Conservation (phyloP, 306 rosid genomes). For the Vigna reflexopilosa region DNA sequence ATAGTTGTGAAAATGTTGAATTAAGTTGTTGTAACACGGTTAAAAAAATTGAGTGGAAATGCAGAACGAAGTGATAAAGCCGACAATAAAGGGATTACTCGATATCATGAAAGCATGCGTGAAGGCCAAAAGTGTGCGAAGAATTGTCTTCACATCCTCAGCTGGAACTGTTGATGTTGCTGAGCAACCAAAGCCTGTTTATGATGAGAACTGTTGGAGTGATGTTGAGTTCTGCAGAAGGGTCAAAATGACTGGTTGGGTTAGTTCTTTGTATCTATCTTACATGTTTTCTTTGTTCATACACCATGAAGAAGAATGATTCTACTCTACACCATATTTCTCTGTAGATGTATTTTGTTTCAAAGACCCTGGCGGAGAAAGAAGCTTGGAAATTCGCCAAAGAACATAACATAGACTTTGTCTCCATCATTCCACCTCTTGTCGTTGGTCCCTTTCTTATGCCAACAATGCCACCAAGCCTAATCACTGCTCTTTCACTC, state of each 20-base stretch:
- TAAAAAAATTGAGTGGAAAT: neutral
- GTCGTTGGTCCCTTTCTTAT: slow-evolving; percentile 73
- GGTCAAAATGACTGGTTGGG: slow-evolving; percentile 84
- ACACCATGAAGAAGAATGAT: neutral
- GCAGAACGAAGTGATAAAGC: slow-evolving; percentile 87
- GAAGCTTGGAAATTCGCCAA: slow-evolving; percentile 80
- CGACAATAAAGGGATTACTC: slow-evolving; percentile 64
- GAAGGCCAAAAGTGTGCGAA: slow-evolving; percentile 62
- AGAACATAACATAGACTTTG: slow-evolving; percentile 61
- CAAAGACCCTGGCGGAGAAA: slow-evolving; percentile 83
- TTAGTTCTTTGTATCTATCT: neutral
- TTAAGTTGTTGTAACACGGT: neutral
- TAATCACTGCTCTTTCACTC: slow-evolving; percentile 70
- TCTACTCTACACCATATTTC: neutral
- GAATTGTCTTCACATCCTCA: slow-evolving; percentile 78
- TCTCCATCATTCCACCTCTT: slow-evolving; percentile 69
- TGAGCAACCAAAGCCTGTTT: slow-evolving; percentile 39
- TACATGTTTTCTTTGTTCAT: neutral
- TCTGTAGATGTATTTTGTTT: slow-evolving; percentile 73
- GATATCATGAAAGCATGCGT: slow-evolving; percentile 72
- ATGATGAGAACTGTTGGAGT: slow-evolving; percentile 72
- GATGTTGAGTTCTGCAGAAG: slow-evolving; percentile 63
- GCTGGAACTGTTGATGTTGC: slow-evolving; percentile 63
- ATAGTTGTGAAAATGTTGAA: neutral
- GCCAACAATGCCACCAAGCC: slow-evolving; percentile 78